Percentiles rank a stretch among this genome's conserved stretches.
Conservation (phyloP, 202 grass and related monocot genomes). For the Bolboschoenoplectus hybrid region DNA sequence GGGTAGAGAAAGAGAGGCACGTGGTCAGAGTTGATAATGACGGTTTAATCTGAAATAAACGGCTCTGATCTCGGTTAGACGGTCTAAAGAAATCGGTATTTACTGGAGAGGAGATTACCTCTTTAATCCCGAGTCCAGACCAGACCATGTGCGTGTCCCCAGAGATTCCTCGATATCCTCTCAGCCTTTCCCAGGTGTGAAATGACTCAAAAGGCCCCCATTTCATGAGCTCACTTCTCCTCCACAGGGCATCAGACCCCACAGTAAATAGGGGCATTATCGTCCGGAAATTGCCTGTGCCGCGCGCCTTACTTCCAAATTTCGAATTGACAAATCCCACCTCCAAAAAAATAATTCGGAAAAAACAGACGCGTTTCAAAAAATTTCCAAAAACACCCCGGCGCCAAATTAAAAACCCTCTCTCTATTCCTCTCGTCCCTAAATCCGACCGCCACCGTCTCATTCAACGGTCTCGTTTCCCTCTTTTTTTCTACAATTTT, state of each 20-base stretch:
- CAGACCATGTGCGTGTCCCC: conserved; percentile 29
- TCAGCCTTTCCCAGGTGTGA: background rate
- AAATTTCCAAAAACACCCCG: conserved; percentile 35
- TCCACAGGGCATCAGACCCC: too few species aligned
- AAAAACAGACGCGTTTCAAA: conserved; percentile 17
- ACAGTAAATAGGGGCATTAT: background rate
- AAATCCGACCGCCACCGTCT: background rate
- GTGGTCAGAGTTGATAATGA: background rate
- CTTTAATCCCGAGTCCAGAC: background rate
- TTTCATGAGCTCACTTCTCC: background rate
- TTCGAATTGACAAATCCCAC: conserved; percentile 36
- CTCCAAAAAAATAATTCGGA: background rate
- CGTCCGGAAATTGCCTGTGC: conserved; percentile 19
- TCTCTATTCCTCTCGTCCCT: conserved; percentile 25
- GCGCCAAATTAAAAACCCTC: conserved; percentile 49
- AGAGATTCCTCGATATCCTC: conserved; percentile 19
- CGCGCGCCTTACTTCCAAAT: conserved; percentile 30
- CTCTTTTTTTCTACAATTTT: conserved; percentile 32
- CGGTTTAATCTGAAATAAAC: background rate
- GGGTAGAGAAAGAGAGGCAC: background rate
- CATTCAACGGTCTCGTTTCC: conserved; percentile 51
- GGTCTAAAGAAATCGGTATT: background rate
- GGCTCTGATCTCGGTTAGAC: background rate
- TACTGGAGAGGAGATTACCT: background rate
- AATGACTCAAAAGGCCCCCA: conserved; percentile 1